Evolutionary conservation across 352 stramenopile genomes (phyloP), one percentile per base, ranked within the genome.

Genomic region (Thraustochytrium striatum): DNA sequence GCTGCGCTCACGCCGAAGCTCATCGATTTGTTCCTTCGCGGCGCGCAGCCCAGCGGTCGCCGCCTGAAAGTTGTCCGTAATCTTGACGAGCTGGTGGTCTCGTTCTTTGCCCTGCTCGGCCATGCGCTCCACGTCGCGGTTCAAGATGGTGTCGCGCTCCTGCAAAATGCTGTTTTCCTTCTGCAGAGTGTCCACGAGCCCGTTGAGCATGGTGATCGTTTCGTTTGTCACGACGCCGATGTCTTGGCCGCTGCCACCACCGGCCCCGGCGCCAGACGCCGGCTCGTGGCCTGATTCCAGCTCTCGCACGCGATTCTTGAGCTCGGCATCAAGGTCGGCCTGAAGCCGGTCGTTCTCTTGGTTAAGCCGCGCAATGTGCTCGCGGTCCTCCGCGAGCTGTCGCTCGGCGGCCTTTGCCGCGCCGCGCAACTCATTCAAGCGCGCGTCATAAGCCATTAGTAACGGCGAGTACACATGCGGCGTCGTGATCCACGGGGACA

Each of bases 1-100:
- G 52, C 68, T 43, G 43, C 65, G 65, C 32, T 75, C 65, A 8
- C 52, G n/a, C 25, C n/a, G 39, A 2, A 75, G 50, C 43, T 21
- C 25, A 0, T 7, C 5, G 3, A 68, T 32, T 30, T 75, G 65
- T 3, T 41, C 41, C 25, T 75, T 30, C 21, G 43, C 65, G 21
- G 32, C 3, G 11, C 50, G 43, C 16, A 75, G 35, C 8, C 30
- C 50, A 13, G 41, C n/a, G 0, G 32, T 25, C 25, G 65, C 65
- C 41, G n/a, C n/a, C 25, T 75, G 65, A 61, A 75, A 75, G 50
- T 75, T 75, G 25, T 75, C 41, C 50, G 65, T 75, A 43, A 75
- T 75, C 36, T 75, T 58, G 36, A 75, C 25, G 41, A 75, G 65
- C 41, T 75, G 65, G 9, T 75, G 32, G 30, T 75, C 65, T 0